Evolutionary conservation across 2,329 filamentous ascomycete species (phyloP).

Genomic region (Fusarium coicis): DNA sequence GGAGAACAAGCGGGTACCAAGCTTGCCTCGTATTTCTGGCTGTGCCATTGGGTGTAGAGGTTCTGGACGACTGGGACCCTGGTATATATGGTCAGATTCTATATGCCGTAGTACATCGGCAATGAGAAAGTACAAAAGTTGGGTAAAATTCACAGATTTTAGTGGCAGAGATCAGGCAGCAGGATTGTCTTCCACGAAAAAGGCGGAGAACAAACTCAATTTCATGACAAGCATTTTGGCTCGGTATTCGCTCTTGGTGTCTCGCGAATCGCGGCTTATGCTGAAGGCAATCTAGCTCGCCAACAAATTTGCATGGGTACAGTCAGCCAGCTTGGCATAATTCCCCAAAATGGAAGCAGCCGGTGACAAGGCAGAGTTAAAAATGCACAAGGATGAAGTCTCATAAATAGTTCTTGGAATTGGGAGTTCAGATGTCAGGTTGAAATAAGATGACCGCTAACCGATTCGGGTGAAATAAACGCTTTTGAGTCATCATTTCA

Average conservation of each 20-base stretch:
- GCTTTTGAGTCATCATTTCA: neutral
- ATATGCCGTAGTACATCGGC: neutral
- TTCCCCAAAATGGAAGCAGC: neutral
- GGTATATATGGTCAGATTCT: neutral
- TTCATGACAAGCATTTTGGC: neutral
- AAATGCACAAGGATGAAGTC: neutral
- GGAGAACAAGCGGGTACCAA: neutral
- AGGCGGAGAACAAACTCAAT: neutral
- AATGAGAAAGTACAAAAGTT: too few relatives aligned
- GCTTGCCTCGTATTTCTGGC: neutral
- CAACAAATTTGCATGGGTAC: neutral
- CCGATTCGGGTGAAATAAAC: neutral
- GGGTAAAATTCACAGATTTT: too few relatives aligned
- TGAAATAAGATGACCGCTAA: neutral
- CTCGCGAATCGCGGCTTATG: neutral
- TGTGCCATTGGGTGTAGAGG: neutral
- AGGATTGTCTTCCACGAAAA: neutral
- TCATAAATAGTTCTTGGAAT: neutral
- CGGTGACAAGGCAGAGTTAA: neutral
- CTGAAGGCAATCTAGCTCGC: neutral
- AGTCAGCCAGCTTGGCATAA: constrained; percentile 3
- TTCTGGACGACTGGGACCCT: neutral
- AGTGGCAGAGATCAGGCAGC: neutral
- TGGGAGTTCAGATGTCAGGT: neutral
- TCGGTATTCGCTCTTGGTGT: constrained; percentile 1